phyloP scores from a whole-genome alignment of 192 early-diverging fungal species.

The Rhizophagus clarus region DNA sequence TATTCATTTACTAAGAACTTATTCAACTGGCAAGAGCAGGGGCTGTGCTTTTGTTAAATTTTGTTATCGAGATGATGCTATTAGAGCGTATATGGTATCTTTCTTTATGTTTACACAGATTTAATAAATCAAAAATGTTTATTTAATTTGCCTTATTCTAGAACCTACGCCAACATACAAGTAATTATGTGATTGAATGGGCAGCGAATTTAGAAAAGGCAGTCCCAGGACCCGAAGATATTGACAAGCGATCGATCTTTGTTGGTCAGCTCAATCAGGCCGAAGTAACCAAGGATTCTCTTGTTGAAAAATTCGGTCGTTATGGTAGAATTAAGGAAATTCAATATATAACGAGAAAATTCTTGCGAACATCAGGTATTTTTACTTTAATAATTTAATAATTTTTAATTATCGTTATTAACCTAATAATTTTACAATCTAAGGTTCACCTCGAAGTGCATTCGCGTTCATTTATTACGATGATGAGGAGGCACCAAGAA shows the following conservation, averaged over 20 bases:
- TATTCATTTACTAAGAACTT: conserved; percentile 53
- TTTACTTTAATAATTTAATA: conserved; percentile 5
- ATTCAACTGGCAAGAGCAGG: conserved; percentile 41
- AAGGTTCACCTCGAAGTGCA: conserved; percentile 37
- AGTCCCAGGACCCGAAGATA: conserved; percentile 45
- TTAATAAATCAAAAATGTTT: neutral
- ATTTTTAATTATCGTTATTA: neutral
- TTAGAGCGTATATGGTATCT: conserved; percentile 60
- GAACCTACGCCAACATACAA: conserved; percentile 42
- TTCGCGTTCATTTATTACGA: conserved; percentile 71
- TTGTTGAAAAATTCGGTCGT: conserved; percentile 52
- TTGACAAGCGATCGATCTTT: conserved; percentile 62
- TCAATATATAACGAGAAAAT: conserved; percentile 24
- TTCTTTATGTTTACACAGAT: neutral
- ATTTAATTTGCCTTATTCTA: neutral
- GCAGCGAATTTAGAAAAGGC: conserved; percentile 48
- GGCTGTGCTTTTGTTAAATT: conserved; percentile 74
- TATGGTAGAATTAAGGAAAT: conserved; percentile 60
- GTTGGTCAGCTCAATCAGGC: conserved; percentile 65
- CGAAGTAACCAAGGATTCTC: conserved; percentile 43
- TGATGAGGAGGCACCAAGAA: conserved; percentile 45
- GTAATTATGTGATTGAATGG: conserved; percentile 67
- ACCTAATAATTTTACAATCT: neutral
- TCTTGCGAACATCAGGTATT: neutral
- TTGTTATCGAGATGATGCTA: conserved; percentile 71